These are phyloP conservation scores for Suillus weaverae DNA, from an alignment of 768 basidiomycete genomes.

Conservation along the genomic window DNA sequence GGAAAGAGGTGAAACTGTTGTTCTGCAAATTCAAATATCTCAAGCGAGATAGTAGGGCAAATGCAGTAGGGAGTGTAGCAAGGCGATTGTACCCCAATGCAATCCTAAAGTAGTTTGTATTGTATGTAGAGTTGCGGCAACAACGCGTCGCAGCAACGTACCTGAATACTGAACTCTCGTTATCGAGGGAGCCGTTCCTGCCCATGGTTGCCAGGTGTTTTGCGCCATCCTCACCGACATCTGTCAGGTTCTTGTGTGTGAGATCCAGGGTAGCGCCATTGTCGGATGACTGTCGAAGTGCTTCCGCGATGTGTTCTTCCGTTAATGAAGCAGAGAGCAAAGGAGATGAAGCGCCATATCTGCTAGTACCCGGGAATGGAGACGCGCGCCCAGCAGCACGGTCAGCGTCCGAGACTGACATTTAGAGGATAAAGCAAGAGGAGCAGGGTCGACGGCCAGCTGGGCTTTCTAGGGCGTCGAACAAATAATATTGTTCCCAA, in stretches of 20 bases:
- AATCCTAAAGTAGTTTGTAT: slow-evolving; percentile 50
- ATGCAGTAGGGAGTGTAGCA: slow-evolving; percentile 70
- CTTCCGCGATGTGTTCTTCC: slow-evolving; percentile 62
- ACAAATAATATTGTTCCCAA: slow-evolving; percentile 18
- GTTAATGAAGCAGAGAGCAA: slow-evolving; percentile 45
- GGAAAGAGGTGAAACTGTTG: slow-evolving; percentile 81
- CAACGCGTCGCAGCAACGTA: slow-evolving; percentile 31
- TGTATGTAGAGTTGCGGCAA: slow-evolving; percentile 12
- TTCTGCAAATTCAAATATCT: slow-evolving; percentile 86
- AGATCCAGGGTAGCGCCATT: slow-evolving; percentile 83
- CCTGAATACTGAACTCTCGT: slow-evolving; percentile 61
- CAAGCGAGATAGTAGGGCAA: slow-evolving; percentile 68
- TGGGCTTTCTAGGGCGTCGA: slow-evolving; percentile 21
- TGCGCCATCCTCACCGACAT: slow-evolving; percentile 74
- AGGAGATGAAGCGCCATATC: slow-evolving; percentile 28
- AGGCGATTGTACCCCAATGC: slow-evolving; percentile 86
- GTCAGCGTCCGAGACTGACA: slow-evolving; percentile 33
- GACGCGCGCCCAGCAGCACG: slow-evolving; percentile 30
- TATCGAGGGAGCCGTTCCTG: slow-evolving; percentile 44
- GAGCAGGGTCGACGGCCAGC: slow-evolving; percentile 6
- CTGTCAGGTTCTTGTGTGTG: slow-evolving; percentile 73
- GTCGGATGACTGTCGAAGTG: slow-evolving; percentile 67
- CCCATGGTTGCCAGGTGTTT: slow-evolving; percentile 70
- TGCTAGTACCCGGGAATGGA: slow-evolving; percentile 25
- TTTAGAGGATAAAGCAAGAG: slow-evolving; percentile 14